A percentile compares a stretch with the other conserved stretches of the same genome.
Evolutionary conservation across 2,329 filamentous ascomycete species (phyloP).

Genomic region (Pestalotiopsis sp.): DNA sequence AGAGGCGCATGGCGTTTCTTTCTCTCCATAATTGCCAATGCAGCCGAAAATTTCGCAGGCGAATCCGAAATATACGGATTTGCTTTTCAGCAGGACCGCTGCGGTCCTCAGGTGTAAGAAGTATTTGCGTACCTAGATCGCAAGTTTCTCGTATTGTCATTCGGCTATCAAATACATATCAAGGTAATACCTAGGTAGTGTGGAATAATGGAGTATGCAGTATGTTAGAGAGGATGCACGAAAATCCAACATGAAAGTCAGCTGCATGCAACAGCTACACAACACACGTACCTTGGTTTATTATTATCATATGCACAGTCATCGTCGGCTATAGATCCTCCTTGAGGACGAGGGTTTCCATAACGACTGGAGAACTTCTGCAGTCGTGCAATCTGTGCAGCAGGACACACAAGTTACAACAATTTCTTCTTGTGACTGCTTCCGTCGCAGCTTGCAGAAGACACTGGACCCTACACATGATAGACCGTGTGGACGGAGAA

Average conservation of each 20-base stretch:
- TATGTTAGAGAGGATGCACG: neutral
- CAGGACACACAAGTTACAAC: neutral
- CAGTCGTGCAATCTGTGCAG: neutral
- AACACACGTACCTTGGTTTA: neutral
- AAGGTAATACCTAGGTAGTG: neutral
- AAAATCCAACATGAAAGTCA: neutral
- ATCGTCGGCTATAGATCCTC: neutral
- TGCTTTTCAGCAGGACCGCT: neutral
- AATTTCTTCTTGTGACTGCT: neutral
- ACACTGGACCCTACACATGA: neutral
- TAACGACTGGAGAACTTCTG: neutral
- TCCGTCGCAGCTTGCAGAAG: conserved; percentile 2
- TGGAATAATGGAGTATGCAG: neutral
- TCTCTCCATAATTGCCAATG: neutral
- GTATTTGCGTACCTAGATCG: neutral
- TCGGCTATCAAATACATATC: neutral
- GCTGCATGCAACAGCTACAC: neutral
- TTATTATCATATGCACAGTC: neutral
- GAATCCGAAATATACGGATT: neutral
- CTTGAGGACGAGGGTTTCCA: too few relatives aligned
- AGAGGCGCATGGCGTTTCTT: neutral
- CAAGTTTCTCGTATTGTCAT: neutral
- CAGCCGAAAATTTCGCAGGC: neutral
- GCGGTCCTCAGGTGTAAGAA: too few relatives aligned
- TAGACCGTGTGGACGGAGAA: neutral